Base-by-base conservation (phyloP, 768 basidiomycete species). In the Basidioascus undulatus region DNA sequence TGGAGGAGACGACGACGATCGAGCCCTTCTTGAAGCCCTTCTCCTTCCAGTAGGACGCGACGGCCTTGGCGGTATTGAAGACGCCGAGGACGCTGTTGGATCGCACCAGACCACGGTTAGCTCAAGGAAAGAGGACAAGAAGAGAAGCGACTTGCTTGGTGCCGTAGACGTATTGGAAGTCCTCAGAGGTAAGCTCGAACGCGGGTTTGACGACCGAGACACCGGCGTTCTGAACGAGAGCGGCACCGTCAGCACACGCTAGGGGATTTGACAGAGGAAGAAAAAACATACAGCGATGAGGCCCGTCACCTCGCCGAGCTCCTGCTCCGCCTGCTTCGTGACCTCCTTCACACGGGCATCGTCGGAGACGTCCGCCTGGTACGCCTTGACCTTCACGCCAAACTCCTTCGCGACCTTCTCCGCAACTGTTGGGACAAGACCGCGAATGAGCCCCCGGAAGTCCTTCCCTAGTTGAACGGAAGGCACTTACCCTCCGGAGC, bases 11-110 rank as follows among this genome's bases (percentile, higher is more conserved):
- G 43, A 75, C 66, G 30, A 75, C 69, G 44, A 74, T 74, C 0
- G 72, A 71, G 0, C 68, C 67, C 15, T 49, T 49, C 27, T 56
- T 50, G 6, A 49, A 40, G 1, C 62, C 51, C 16, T 50, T 42
- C 0, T 62, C 56, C 0, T 51, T 54, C 68, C 70, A 71, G 1
- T 44, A 70, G 69, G 65, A 65, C 2, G 71, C 70, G 15, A 65
- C 67, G 2, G 69, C 72, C 11, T 69, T 64, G 15, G 67, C 64
- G 5, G 65, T 66, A 45, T 74, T 73, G 61, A 73, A 74, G 1
- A 72, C 73, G 1, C 73, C 74, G 23, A 64, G 67, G 7, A 75
- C 72, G 44, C n/a, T n/a, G n/a, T n/a, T n/a, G n/a, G n/a, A n/a
- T n/a, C n/a, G n/a, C n/a, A n/a, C n/a, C n/a, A n/a, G n/a, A n/a